phyloP scores from a whole-genome alignment of 1,284 basidiomycete species.

The Inonotus obliquus region DNA sequence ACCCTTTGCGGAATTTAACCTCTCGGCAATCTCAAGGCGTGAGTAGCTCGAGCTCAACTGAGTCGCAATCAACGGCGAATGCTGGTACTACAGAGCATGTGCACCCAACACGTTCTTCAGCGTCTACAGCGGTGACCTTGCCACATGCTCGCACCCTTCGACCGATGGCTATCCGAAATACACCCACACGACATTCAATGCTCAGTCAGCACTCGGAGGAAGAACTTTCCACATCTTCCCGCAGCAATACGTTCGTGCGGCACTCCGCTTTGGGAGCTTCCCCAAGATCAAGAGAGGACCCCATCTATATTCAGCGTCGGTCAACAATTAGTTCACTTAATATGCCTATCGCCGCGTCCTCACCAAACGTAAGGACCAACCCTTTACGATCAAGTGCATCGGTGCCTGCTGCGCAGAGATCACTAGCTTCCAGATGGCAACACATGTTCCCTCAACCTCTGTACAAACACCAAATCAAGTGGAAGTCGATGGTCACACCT shows the following conservation, averaged over 20 bases:
- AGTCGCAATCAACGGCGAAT: slow-evolving; percentile 20
- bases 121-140: slow-evolving; percentile 26
- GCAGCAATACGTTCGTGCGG: slow-evolving; percentile 12
- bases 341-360: slow-evolving; percentile 38
- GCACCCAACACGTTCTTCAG: slow-evolving; percentile 20
- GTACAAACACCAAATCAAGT: slow-evolving; percentile 90
- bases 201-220: slow-evolving; percentile 16
- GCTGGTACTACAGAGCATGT: slow-evolving; percentile 24
- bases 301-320: slow-evolving; percentile 8
- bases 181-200: slow-evolving; percentile 15
- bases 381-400: slow-evolving; percentile 57
- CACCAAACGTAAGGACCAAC: slow-evolving; percentile 49
- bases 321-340: slow-evolving; percentile 16
- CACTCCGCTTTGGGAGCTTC: slow-evolving; percentile 15
- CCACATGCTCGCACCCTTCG: slow-evolving; percentile 19
- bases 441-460: slow-evolving; percentile 76
- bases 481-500: slow-evolving; percentile 82
- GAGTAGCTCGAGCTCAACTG: slow-evolving; percentile 39
- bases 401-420: slow-evolving; percentile 57
- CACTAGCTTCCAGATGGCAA: slow-evolving; percentile 83
- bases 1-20: slow-evolving; percentile 57
- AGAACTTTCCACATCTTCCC: slow-evolving; percentile 12
- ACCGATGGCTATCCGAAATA: slow-evolving; percentile 18
- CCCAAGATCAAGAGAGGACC: slow-evolving; percentile 17
- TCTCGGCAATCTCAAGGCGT: slow-evolving; percentile 54